A percentile compares a stretch with the other conserved stretches of the same genome.
These are phyloP conservation scores for Onygena corvina DNA, from an alignment of 2,329 filamentous ascomycete genomes.

Conservation along the genomic window DNA sequence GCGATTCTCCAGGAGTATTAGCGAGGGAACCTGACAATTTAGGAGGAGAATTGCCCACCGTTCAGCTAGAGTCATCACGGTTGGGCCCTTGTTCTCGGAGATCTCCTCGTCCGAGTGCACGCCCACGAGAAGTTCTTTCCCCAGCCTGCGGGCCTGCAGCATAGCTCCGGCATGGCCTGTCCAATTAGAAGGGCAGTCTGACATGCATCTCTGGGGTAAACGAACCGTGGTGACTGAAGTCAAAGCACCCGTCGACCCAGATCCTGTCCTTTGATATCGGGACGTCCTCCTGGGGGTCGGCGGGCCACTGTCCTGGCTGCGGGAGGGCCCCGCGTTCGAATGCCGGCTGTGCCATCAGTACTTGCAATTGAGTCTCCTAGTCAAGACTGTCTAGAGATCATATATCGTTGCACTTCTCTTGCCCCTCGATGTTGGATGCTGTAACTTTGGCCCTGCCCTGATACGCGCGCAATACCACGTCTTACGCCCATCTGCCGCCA, in stretches of 20 bases:
- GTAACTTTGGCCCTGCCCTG: neutral
- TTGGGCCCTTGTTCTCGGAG: conserved; percentile 91
- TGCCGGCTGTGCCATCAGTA: neutral
- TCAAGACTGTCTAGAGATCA: no score
- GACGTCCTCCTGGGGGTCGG: conserved; percentile 50
- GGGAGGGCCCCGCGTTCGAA: conserved; percentile 35
- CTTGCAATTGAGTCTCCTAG: no score
- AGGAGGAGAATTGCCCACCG: conserved; percentile 40
- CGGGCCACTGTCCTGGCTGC: conserved; percentile 48
- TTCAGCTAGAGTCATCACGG: conserved; percentile 89
- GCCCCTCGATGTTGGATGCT: no score
- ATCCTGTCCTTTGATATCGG: conserved; percentile 57
- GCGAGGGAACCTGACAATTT: neutral
- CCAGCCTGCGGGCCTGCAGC: conserved; percentile 85
- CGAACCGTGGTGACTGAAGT: conserved; percentile 92
- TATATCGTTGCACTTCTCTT: no score
- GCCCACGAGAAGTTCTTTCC: conserved; percentile 76
- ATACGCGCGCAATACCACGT: neutral
- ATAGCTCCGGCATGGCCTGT: conserved; percentile 90
- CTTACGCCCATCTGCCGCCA: neutral
- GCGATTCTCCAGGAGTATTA: conserved; percentile 48
- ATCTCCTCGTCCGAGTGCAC: conserved; percentile 95
- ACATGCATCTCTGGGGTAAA: conserved; percentile 2
- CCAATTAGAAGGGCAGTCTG: conserved; percentile 8
- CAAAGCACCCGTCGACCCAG: conserved; percentile 98